Conservation (phyloP, 345 rosid species). For the Gossypium thurberi region DNA sequence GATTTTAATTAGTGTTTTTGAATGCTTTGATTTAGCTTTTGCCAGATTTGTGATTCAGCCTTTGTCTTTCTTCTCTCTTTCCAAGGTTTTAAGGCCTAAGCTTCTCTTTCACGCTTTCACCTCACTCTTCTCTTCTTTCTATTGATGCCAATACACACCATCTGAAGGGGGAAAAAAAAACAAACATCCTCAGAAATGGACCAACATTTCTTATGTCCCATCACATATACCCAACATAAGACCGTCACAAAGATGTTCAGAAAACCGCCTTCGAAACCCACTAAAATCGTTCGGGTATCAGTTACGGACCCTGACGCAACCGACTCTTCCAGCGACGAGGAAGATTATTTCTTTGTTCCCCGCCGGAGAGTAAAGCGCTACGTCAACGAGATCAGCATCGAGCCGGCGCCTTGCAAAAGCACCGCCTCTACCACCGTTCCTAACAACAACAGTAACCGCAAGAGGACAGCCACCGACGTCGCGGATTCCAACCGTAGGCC, state of each 20-base stretch:
- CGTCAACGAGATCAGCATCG: slow-evolving; percentile 63
- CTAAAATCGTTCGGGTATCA: slow-evolving; percentile 44
- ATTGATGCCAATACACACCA: too few species aligned
- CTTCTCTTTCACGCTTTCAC: background rate
- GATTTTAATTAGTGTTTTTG: background rate
- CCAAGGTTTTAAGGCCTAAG: background rate
- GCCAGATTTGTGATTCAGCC: slow-evolving; percentile 11
- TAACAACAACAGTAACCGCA: slow-evolving; percentile 16
- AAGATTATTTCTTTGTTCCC: slow-evolving; percentile 23
- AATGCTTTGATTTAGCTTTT: background rate
- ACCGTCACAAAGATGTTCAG: slow-evolving; percentile 40
- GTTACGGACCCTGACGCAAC: slow-evolving; percentile 77
- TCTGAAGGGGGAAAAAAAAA: too few species aligned
- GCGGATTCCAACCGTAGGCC: slow-evolving; percentile 11
- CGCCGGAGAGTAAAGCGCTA: slow-evolving; percentile 63
- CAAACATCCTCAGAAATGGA: slow-evolving; percentile 24
- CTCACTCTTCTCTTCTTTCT: slow-evolving; percentile 1
- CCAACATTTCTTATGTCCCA: slow-evolving; percentile 41
- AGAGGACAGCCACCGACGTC: slow-evolving; percentile 25
- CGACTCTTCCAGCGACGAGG: slow-evolving; percentile 91
- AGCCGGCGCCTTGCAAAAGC: slow-evolving; percentile 28
- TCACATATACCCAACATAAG: slow-evolving; percentile 62
- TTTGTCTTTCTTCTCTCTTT: background rate
- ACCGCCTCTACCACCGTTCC: background rate
- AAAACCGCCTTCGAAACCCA: slow-evolving; percentile 21